Conservation (phyloP, 225 moss, liverwort and hornwort species). For the Lunularia cruciata region DNA sequence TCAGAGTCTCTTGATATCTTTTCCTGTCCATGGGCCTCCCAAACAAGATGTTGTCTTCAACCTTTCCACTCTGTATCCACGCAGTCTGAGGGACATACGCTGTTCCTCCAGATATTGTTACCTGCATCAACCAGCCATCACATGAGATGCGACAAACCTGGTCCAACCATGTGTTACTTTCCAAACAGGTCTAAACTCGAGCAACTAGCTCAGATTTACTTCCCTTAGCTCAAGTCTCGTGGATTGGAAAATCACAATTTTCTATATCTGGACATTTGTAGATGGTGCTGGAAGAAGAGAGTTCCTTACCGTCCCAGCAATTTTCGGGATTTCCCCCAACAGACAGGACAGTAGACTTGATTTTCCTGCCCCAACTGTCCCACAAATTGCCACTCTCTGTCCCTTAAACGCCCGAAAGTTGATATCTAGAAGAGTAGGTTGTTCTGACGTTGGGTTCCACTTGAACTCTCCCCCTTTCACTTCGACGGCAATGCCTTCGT, state of each 20-base stretch:
- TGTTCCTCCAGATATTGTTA: conserved; percentile 41
- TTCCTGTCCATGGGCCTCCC: conserved; percentile 57
- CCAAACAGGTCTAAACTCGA: too few species aligned
- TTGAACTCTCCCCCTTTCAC: conserved; percentile 53
- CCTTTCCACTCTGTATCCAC: conserved; percentile 62
- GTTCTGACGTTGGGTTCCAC: conserved; percentile 59
- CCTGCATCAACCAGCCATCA: conserved; percentile 27
- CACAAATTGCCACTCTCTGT: conserved; percentile 52
- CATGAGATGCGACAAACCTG: background rate
- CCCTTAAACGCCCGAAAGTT: conserved; percentile 45
- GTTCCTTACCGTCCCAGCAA: conserved; percentile 49
- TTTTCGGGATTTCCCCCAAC: conserved; percentile 60
- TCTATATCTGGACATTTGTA: too few species aligned
- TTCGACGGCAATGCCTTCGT: conserved; percentile 45
- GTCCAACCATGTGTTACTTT: background rate
- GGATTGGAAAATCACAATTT: too few species aligned
- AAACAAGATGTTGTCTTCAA: conserved; percentile 56
- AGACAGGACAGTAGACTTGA: conserved; percentile 50
- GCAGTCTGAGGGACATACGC: conserved; percentile 65
- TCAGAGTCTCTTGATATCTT: conserved; percentile 60
- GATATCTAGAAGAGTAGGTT: conserved; percentile 36
- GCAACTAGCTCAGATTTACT: too few species aligned
- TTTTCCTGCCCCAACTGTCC: conserved; percentile 57
- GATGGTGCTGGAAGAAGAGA: background rate
- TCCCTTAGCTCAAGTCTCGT: too few species aligned